These are phyloP conservation scores for Vickermania spadyakhi DNA, from an alignment of 208 protist species.

Conservation along the genomic window DNA sequence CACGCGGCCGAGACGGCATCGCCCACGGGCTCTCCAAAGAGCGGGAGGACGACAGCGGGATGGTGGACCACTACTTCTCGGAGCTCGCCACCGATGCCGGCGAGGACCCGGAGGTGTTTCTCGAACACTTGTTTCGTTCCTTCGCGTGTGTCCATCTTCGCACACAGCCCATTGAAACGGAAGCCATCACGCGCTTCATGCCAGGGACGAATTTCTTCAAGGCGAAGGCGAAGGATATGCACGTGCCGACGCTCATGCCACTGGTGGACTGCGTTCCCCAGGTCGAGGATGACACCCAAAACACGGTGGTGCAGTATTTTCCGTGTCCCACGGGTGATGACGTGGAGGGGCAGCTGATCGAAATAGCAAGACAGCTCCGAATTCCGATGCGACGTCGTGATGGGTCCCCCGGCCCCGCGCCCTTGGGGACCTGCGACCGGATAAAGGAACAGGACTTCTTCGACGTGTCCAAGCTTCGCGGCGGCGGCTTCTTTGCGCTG, in stretches of 20 bases:
- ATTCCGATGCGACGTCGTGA: neutral
- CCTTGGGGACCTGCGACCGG: neutral
- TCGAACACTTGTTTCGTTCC: constrained; percentile 67
- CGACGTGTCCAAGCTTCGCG: constrained; percentile 17
- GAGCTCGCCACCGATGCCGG: constrained; percentile 81
- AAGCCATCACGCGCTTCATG: constrained; percentile 44
- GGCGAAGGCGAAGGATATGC: constrained; percentile 67
- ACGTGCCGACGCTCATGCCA: constrained; percentile 76
- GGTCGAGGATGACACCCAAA: constrained; percentile 66
- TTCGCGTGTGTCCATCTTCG: constrained; percentile 59
- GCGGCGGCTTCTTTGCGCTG: constrained; percentile 76
- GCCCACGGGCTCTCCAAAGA: constrained; percentile 65
- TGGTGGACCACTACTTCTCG: constrained; percentile 69
- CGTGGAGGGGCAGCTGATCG: constrained; percentile 15
- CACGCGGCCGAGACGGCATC: constrained; percentile 70
- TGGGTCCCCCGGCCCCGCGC: constrained; percentile 3
- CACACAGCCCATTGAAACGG: constrained; percentile 69
- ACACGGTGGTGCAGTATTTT: constrained; percentile 70
- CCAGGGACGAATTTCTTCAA: constrained; percentile 84
- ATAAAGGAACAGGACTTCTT: neutral
- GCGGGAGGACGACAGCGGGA: constrained; percentile 54
- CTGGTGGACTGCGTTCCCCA: constrained; percentile 75
- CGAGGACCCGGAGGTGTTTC: constrained; percentile 76
- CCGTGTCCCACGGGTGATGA: constrained; percentile 18
- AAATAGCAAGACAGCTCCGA: constrained; percentile 33